Base-by-base conservation (phyloP, 208 protist species). In the Angomonas deanei region DNA sequence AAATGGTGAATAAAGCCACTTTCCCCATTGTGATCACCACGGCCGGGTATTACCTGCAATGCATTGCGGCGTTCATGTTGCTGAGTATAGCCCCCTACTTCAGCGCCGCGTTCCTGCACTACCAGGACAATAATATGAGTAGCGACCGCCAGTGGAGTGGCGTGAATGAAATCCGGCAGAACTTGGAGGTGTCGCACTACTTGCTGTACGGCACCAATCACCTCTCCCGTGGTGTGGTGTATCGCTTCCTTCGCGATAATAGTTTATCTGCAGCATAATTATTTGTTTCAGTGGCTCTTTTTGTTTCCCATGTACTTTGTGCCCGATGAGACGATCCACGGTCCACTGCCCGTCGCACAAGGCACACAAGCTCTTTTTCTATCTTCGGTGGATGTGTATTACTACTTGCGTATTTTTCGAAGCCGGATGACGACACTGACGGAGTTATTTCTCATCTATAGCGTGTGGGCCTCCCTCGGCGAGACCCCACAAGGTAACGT, bases 71-170 rank as follows among this genome's bases (percentile, higher is more conserved):
- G 23, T 82, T 86, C 46, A 42, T 85, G 24, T 64, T 88, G 30
- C 63, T 89, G 13, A n/a, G 62, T 11, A 36, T 83, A 30, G 58
- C 65, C 10, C 79, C 86, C 56, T 85, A 78, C 74, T 82, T 83
- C 30, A 76, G 82, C 8, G 66, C 85, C 0, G 53, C 36, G 27
- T 81, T 90, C 59, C 68, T 92, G 47, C 81, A 81, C 31, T 84
- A 98, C 8, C 61, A 76, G 4, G 97, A 99, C 82, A 98, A 96
- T 72, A 97, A 98, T 70, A 97, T 99, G 66, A 92, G 80, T 3
- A 98, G 90, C 76, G 98, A 99, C 77, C 98, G 59, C 60, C 31
- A 42, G 8, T 42, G 15, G 8, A 8, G 15, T 42, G 15, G 15
- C 15, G 36, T n/a, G 8, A 42, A 42, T 42, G 15, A 42, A 42